Conservation (phyloP, 2,329 filamentous ascomycete genomes). For the Periconia sp. region DNA sequence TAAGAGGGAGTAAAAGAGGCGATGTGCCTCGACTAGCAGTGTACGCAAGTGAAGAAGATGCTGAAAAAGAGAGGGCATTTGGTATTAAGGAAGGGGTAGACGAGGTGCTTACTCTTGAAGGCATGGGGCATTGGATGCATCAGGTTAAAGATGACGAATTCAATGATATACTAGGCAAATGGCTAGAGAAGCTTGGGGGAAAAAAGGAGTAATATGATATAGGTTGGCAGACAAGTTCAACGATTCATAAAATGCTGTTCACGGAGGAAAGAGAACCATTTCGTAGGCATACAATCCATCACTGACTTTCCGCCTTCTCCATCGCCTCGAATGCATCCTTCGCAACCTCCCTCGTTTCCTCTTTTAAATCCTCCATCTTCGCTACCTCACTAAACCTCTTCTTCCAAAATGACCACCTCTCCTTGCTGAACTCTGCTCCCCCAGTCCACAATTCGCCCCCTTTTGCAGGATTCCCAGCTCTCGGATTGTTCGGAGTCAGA, state of each 20-base stretch:
- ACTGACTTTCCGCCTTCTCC: slow-evolving; percentile 30
- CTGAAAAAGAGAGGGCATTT: slow-evolving; percentile 17
- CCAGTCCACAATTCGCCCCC: slow-evolving; percentile 39
- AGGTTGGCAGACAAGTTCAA: too few species aligned
- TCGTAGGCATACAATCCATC: background rate
- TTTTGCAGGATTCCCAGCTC: slow-evolving; percentile 34
- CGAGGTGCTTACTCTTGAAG: slow-evolving; percentile 13
- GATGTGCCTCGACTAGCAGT: slow-evolving; percentile 16
- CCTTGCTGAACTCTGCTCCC: slow-evolving; percentile 34
- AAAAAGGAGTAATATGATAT: too few species aligned
- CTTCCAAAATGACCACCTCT: slow-evolving; percentile 42
- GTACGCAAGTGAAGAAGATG: slow-evolving; percentile 13
- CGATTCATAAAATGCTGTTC: too few species aligned
- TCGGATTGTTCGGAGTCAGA: slow-evolving; percentile 32
- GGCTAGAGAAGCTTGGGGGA: slow-evolving; percentile 16
- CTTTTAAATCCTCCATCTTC: slow-evolving; percentile 23
- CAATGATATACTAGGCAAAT: slow-evolving; percentile 17
- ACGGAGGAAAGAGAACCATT: too few species aligned
- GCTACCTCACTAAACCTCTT: slow-evolving; percentile 33
- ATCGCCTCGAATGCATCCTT: slow-evolving; percentile 33
- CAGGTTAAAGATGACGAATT: slow-evolving; percentile 21
- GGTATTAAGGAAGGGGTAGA: slow-evolving; percentile 13
- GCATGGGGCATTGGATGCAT: slow-evolving; percentile 24
- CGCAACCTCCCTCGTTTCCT: slow-evolving; percentile 29
- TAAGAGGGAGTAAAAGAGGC: slow-evolving; percentile 15